Evolutionary conservation across 1,139 yeast genomes (phyloP).

Genomic region (Taiozyma sp.): DNA sequence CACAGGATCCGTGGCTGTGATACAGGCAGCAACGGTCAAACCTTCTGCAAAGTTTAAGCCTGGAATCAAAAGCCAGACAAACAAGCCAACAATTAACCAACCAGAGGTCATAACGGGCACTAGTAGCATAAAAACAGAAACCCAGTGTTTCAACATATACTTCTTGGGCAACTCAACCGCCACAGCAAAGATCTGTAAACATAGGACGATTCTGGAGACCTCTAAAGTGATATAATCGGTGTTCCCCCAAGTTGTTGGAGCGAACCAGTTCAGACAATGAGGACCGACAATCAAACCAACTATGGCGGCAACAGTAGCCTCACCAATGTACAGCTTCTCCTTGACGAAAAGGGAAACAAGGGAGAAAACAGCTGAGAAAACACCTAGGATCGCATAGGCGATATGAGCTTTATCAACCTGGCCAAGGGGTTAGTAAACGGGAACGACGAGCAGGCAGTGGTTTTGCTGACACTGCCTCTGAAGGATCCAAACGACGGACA

Average conservation of each 20-base stretch:
- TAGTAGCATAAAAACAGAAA: constrained; percentile 69
- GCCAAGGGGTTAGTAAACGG: not conserved
- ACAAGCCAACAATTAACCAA: constrained; percentile 84
- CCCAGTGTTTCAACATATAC: constrained; percentile 89
- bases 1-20: constrained; percentile 97
- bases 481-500: no score
- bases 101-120: constrained; percentile 94
- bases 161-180: constrained; percentile 95
- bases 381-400: constrained; percentile 91
- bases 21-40: constrained; percentile 81
- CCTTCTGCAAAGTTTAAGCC: constrained; percentile 75
- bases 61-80: constrained; percentile 82
- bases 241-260: constrained; percentile 90
- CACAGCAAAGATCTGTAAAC: constrained; percentile 94
- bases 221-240: constrained; percentile 83
- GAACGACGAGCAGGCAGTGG: not conserved
- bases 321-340: constrained; percentile 87
- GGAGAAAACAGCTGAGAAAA: constrained; percentile 82
- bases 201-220: constrained; percentile 78
- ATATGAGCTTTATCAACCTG: constrained; percentile 62
- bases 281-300: constrained; percentile 94
- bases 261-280: constrained; percentile 83
- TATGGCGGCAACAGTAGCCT: constrained; percentile 89
- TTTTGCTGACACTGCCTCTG: not conserved
- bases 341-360: constrained; percentile 87